Conservation (phyloP, 202 grass and related monocot genomes). For the Panicum hallii region DNA sequence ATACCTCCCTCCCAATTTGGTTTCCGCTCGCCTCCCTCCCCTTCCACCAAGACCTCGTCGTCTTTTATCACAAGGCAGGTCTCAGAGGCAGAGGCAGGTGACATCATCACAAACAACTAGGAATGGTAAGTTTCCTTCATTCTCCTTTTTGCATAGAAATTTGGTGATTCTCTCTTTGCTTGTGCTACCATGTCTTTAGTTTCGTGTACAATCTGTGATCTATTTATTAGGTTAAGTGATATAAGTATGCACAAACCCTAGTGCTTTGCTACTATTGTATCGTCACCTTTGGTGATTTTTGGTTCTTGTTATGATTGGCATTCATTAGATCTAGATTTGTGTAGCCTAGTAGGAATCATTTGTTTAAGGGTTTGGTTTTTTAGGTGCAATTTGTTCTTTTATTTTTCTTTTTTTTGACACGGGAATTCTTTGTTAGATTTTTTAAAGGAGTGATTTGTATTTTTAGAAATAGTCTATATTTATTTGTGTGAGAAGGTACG, state of each 20-base stretch:
- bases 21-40: not conserved
- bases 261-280: not conserved
- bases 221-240: not conserved
- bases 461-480: not conserved
- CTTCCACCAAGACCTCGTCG: not conserved
- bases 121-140: not conserved
- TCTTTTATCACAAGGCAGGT: not conserved
- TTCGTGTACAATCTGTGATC: not conserved
- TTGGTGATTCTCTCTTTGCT: not conserved
- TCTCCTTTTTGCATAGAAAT: not conserved
- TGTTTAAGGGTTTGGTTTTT: not conserved
- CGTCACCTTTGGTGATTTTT: not conserved
- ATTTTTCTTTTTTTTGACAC: not conserved
- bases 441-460: not conserved
- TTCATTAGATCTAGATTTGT: not conserved
- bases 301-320: not conserved
- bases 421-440: no score
- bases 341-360: not conserved
- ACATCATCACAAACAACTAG: not conserved
- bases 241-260: not conserved
- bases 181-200: not conserved
- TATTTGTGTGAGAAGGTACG: no score
- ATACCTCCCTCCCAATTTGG: not conserved
- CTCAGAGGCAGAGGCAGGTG: fast-evolving
- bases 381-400: not conserved